Base-by-base conservation (phyloP, 2,329 filamentous ascomycete species). In the Claviceps quebecensis region DNA sequence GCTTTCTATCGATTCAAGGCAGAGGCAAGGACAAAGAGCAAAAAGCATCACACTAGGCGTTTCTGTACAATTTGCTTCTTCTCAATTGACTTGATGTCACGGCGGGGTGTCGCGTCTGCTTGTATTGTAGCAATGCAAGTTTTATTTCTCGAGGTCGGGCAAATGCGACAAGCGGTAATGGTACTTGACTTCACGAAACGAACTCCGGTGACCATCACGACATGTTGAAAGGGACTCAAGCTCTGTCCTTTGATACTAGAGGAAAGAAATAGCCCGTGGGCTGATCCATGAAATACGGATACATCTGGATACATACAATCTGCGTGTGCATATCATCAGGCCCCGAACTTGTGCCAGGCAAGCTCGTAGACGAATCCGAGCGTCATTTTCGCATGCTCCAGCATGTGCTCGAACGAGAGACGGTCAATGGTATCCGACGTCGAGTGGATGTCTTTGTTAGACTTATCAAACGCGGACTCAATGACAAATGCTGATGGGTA, bases 361-460 rank as follows among this genome's bases (percentile, higher is more conserved):
- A 95, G 76, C 71, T 95, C 89, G 61, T 90, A 91, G 4, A 83
- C 87, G 58, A 95, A 76, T 5, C 84, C 86, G 36, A 95, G 72
- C 1, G 87, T 93, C 75, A 95, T 77, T 64, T 81, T 84, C 22
- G 87, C 87, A 67, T 95, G 89, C 70, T 95, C 83, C 37, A 93
- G 74, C 88, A 95, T 95, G 66, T 95, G 89, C 64, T 90, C 81
- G 64, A 94, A 95, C 59, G 81, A 84, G 39, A 88, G 69, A 56
- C 80, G 83, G 61, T 87, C 79, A 56, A 88, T 81, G 60, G 74
- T 74, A 63, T 88, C 85, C 39, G 85, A 79, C 0, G 80, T 80
- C 19, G 77, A 78, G 62, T 87, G 84, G 52, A 88, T 87, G 58
- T 84, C 77, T 58, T 78, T 74, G 61, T 87, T 78, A 7, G 73